Evolutionary conservation across 768 basidiomycete species (phyloP).

Genomic region (Tylopilus vinaceipallidus): DNA sequence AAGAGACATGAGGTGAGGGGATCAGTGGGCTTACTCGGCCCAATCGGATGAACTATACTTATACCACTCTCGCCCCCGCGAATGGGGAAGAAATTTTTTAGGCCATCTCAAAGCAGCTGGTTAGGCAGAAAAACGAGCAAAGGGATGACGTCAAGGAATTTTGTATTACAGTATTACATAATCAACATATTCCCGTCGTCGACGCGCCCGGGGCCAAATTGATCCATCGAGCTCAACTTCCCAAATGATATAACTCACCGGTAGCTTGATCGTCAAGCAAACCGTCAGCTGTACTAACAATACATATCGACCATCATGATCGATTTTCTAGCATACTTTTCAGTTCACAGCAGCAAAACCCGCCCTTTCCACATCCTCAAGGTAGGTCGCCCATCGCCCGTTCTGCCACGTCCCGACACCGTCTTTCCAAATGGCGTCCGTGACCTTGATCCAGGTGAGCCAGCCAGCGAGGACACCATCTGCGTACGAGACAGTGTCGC

Average conservation of each 20-base stretch:
- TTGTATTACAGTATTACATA: too few relatives aligned
- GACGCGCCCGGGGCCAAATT: too few relatives aligned
- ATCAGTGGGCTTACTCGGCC: too few relatives aligned
- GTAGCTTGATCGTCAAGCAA: neutral
- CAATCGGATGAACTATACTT: too few relatives aligned
- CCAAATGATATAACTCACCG: neutral
- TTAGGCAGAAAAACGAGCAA: too few relatives aligned
- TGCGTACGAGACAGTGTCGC: slow-evolving; percentile 33
- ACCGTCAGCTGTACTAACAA: neutral
- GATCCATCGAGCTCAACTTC: neutral
- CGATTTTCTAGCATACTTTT: neutral
- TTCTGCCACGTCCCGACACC: slow-evolving; percentile 36
- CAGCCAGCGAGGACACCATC: slow-evolving; percentile 35
- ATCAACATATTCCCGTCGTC: too few relatives aligned
- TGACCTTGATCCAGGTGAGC: slow-evolving; percentile 35
- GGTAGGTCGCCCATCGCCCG: slow-evolving; percentile 38
- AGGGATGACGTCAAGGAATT: too few relatives aligned
- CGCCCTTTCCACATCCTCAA: slow-evolving; percentile 28
- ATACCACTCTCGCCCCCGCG: too few relatives aligned
- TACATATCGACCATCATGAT: neutral
- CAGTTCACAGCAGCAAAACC: slow-evolving; percentile 29
- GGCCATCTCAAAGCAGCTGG: too few relatives aligned
- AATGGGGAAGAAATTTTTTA: too few relatives aligned
- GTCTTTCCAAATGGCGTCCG: slow-evolving; percentile 34
- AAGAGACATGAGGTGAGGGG: too few relatives aligned